Percentiles rank a stretch among this genome's conserved stretches.
Conservation (phyloP, 805 yeast genomes). For the Metschnikowia drakensbergensis region DNA sequence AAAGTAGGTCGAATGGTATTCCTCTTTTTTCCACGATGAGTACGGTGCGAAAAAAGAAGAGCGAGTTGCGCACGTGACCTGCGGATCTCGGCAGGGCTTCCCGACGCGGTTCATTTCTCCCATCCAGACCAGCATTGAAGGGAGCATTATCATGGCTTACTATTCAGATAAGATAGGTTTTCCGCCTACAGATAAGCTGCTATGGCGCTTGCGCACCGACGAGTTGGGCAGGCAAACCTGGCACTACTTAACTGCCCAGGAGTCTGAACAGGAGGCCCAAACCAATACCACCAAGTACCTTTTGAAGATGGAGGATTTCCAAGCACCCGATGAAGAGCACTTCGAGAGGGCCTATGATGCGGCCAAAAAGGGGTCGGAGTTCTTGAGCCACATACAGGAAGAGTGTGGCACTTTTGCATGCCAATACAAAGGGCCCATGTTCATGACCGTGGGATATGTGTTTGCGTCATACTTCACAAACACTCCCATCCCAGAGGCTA, state of each 20-base stretch:
- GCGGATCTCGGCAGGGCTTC: not conserved
- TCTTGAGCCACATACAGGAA: slow-evolving; percentile 63
- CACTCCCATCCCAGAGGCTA: slow-evolving; percentile 62
- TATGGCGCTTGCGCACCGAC: slow-evolving; percentile 74
- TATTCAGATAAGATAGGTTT: slow-evolving; percentile 73
- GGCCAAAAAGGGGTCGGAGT: slow-evolving; percentile 70
- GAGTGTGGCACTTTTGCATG: slow-evolving; percentile 83
- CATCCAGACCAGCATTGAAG: not conserved
- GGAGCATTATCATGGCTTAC: slow-evolving; percentile 13
- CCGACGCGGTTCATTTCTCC: not conserved
- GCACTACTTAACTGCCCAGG: slow-evolving; percentile 54
- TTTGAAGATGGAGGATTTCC: slow-evolving; percentile 38
- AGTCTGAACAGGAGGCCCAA: slow-evolving; percentile 45
- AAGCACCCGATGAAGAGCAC: slow-evolving; percentile 32
- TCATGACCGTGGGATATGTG: slow-evolving; percentile 87
- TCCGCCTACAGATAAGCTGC: slow-evolving; percentile 59
- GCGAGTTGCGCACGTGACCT: slow-evolving; percentile 1
- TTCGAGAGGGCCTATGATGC: slow-evolving; percentile 52
- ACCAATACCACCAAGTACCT: slow-evolving; percentile 54
- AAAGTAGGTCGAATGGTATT: not conserved
- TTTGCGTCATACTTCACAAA: slow-evolving; percentile 68
- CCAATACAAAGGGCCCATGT: slow-evolving; percentile 97
- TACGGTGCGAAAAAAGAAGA: slow-evolving; percentile 4
- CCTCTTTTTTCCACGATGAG: slow-evolving; percentile 6
- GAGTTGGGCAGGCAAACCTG: slow-evolving; percentile 77